phyloP scores from a whole-genome alignment of 2,329 filamentous ascomycete species.

The Alternaria rosae region DNA sequence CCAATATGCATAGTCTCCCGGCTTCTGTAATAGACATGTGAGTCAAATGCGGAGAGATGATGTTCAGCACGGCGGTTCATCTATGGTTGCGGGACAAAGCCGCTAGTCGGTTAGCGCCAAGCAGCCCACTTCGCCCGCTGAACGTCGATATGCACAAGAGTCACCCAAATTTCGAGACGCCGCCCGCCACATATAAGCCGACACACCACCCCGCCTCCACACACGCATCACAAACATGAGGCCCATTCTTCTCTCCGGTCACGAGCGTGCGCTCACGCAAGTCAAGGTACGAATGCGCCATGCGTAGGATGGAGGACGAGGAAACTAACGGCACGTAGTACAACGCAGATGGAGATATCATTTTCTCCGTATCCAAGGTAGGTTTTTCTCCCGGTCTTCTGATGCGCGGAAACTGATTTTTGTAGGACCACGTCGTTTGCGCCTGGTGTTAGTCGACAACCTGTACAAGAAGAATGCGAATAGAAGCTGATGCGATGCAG shows the following conservation, averaged over 20 bases:
- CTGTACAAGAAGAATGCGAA: constrained; percentile 3
- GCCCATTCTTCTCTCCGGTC: constrained; percentile 93
- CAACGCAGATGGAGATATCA: constrained; percentile 85
- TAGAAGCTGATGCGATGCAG: constrained; percentile 35
- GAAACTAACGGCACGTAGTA: constrained; percentile 53
- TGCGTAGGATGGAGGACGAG: background rate
- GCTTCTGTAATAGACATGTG: background rate
- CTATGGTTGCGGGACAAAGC: constrained; percentile 17
- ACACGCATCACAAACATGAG: constrained; percentile 69
- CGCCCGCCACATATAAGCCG: constrained; percentile 29
- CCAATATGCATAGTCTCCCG: background rate
- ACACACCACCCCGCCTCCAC: constrained; percentile 25
- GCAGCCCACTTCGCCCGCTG: constrained; percentile 41
- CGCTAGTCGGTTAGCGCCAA: constrained; percentile 32
- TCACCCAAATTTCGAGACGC: constrained; percentile 41
- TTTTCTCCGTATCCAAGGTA: constrained; percentile 76
- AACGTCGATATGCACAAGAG: constrained; percentile 36
- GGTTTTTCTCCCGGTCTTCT: background rate
- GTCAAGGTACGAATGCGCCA: constrained; percentile 63
- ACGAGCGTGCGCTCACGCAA: constrained; percentile 95
- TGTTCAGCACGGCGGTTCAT: constrained; percentile 2
- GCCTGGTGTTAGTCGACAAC: constrained; percentile 71
- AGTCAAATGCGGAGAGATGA: background rate
- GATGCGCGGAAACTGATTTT: background rate
- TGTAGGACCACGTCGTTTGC: constrained; percentile 85